Base-by-base conservation (phyloP, 805 yeast species). In the Candida vartiovaarae region DNA sequence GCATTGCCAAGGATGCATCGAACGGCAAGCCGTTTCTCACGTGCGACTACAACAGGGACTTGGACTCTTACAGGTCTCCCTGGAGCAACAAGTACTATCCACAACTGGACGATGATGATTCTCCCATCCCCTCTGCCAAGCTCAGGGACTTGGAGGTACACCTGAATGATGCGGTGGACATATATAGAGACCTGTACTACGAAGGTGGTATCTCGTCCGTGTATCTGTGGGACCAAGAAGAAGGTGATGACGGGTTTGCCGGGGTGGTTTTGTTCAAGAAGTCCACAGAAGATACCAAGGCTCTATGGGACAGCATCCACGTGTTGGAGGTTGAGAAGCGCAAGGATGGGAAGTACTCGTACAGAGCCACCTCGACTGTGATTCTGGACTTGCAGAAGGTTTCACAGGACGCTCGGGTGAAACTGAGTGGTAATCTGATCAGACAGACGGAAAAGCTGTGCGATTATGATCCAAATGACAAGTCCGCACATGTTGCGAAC, bases 11-110 rank as follows among this genome's bases (percentile, higher is more conserved):
- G 29, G 61, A 57, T 40, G 46, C 50, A 6, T 51, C 58, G 28
- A 38, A 43, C 2, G 85, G 85, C 8, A 84, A 84, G 63, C 75
- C 74, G 46, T 91, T 72, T 60, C 72, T 91, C 45, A 77, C 90
- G 41, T 91, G 98, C 65, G 99, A 91, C 62, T 91, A 91, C 62
- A 91, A 91, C 64, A 75, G 99, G 53, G 99, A 91, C 59, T 90
- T 95, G 6, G 98, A 91, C 64, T 81, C 90, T 23, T 85, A 75
- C 65, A 74, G 98, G 54, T 85, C 95, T 0, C 99, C 98, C 5
- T 89, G 91, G 88, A 74, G 87, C 23, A 88, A 88, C 60, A 71
- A 72, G 48, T 91, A 85, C 64, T 75, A 71, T 49, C 84, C 85
- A 0, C 46, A 41, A 5, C 67, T 69, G 6, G 81, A 74, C 41